Percentiles rank a stretch among this genome's conserved stretches.
Conservation (phyloP, 2,329 filamentous ascomycete species). For the Alternaria longipes region DNA sequence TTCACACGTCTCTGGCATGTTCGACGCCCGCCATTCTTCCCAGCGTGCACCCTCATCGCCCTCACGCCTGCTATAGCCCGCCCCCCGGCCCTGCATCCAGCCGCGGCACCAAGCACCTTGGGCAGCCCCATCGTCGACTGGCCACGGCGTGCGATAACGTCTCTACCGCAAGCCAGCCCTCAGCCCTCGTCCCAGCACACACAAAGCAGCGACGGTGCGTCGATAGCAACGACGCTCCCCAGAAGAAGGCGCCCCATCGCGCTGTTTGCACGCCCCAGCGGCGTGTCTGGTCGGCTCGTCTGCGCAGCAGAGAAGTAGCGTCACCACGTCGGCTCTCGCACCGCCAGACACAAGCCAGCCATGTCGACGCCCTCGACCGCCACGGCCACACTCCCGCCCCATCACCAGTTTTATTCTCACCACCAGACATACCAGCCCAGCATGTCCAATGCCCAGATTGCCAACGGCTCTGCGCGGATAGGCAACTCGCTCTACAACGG, state of each 20-base stretch:
- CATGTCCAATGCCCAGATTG: slow-evolving; percentile 48
- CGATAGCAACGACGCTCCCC: slow-evolving; percentile 17
- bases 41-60: slow-evolving; percentile 21
- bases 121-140: slow-evolving; percentile 31
- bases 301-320: slow-evolving; percentile 34
- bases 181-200: slow-evolving; percentile 23
- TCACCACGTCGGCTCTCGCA: slow-evolving; percentile 38
- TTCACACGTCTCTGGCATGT: slow-evolving; percentile 22
- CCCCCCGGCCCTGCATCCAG: slow-evolving; percentile 26
- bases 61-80: slow-evolving; percentile 2
- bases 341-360: slow-evolving; percentile 34
- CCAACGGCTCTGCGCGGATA: slow-evolving; percentile 45
- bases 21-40: slow-evolving; percentile 32
- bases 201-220: slow-evolving; percentile 20
- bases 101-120: slow-evolving; percentile 36
- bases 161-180: slow-evolving; percentile 16
- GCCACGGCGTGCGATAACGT: slow-evolving; percentile 38
- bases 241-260: slow-evolving; percentile 17
- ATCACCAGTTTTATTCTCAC: slow-evolving; percentile 54
- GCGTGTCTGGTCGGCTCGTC: slow-evolving; percentile 28
- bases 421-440: slow-evolving; percentile 49
- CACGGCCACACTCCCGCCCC: slow-evolving; percentile 53
- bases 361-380: slow-evolving; percentile 58
- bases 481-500: slow-evolving; percentile 51
- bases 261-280: slow-evolving; percentile 24